These are phyloP conservation scores for Aspergillus tanneri DNA, from an alignment of 2,329 filamentous ascomycete species.

Conservation along the genomic window DNA sequence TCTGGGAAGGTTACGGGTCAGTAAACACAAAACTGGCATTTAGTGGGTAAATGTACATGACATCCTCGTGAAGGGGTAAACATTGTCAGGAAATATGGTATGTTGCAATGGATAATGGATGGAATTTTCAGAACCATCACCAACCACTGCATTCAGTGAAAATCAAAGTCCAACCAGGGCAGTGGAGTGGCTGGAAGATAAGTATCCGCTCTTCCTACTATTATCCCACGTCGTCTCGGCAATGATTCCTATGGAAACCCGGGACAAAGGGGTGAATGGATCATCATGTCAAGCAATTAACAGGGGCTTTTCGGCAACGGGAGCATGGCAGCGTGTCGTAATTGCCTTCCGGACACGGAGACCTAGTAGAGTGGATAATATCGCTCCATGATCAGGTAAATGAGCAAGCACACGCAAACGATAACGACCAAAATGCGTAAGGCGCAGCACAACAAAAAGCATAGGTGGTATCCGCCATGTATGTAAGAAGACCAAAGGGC, in stretches of 20 bases:
- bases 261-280: not conserved
- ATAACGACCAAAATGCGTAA: conserved; percentile 7
- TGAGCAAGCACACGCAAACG: not conserved
- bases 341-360: not conserved
- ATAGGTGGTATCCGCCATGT: conserved; percentile 27
- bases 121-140: not conserved
- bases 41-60: conserved; percentile 6
- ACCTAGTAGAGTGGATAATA: not conserved
- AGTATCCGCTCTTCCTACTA: not conserved
- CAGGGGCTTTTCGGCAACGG: not conserved
- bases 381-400: not conserved
- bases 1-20: not conserved
- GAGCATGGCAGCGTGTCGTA: not conserved
- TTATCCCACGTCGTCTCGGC: not conserved
- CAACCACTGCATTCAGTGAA: not conserved
- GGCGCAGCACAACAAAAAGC: conserved; percentile 12
- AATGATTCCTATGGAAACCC: not conserved
- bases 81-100: conserved; percentile 5
- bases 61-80: conserved; percentile 6
- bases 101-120: not conserved
- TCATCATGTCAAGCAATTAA: conserved; percentile 7
- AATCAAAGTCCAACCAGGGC: not conserved
- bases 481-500: conserved; percentile 18
- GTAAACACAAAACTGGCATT: conserved; percentile 1
- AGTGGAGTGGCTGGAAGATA: not conserved